phyloP scores from a whole-genome alignment of 2,329 filamentous ascomycete genomes.

The Atkinsonella hypoxylon region DNA sequence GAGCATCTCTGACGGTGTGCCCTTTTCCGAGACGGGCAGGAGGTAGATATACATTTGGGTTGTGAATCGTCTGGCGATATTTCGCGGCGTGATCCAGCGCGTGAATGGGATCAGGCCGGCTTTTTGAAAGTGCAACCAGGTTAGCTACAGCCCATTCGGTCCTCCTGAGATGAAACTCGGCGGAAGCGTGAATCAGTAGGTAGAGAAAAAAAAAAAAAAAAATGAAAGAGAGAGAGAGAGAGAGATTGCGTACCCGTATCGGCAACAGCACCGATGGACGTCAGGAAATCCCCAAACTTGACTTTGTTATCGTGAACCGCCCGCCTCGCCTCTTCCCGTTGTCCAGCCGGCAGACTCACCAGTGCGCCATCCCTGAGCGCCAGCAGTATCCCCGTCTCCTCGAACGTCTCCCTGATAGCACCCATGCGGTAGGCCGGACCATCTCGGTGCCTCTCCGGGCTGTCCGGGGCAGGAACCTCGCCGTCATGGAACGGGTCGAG shows the following conservation, averaged over 20 bases:
- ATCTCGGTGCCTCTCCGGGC: slow-evolving; percentile 54
- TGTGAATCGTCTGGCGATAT: slow-evolving; percentile 65
- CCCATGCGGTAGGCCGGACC: slow-evolving; percentile 64
- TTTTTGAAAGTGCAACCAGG: slow-evolving; percentile 13
- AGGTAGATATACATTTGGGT: slow-evolving; percentile 98
- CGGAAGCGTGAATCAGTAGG: too few species aligned
- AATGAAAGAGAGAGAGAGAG: too few species aligned
- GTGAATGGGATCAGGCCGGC: slow-evolving; percentile 71
- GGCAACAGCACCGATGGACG: slow-evolving; percentile 40
- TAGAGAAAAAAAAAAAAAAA: too few species aligned
- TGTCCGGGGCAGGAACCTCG: slow-evolving; percentile 28
- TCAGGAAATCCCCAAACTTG: slow-evolving; percentile 55
- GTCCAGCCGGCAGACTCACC: slow-evolving; percentile 45
- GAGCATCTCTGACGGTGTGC: slow-evolving; percentile 35
- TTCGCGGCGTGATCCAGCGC: slow-evolving; percentile 76
- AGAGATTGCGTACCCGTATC: slow-evolving; percentile 51
- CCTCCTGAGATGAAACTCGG: slow-evolving; percentile 9
- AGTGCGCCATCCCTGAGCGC: slow-evolving; percentile 44
- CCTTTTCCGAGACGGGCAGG: slow-evolving; percentile 44
- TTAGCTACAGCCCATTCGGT: background rate
- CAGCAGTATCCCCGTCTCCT: slow-evolving; percentile 83
- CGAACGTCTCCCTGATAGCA: slow-evolving; percentile 84
- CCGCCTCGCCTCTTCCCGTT: slow-evolving; percentile 53
- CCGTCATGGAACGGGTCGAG: slow-evolving; percentile 71
- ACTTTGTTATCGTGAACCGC: slow-evolving; percentile 55